Evolutionary conservation across 345 rosid species (phyloP), one percentile per base, ranked within the genome.

Genomic region (Murraya koenigii): DNA sequence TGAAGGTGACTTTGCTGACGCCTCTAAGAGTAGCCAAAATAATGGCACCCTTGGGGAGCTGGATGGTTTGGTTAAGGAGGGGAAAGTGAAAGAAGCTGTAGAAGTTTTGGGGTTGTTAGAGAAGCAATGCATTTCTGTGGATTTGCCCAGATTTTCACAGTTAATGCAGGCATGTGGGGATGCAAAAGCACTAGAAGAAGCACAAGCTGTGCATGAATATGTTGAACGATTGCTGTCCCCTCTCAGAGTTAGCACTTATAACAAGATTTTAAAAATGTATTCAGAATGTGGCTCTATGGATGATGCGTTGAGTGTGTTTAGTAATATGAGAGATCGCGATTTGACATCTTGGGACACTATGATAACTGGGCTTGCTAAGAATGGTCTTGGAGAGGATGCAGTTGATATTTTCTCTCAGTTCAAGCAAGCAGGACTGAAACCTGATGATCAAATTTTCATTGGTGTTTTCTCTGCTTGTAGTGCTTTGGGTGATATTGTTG

Each of bases 311-410:
- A 66, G 62, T 23, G 90, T 89, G 13, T 90, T 95, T 22, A 79
- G 89, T 65, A 76, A 75, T 66, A 91, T 95, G 97, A 71, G 75
- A 25, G 84, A 70, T 75, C 90, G 81, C 55, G 83, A 84, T 85
- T 79, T 86, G 84, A 82, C 88, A 28, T 81, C 94, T 44, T 95
- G 94, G 97, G 84, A 86, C 66, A 82, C 66, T 28, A 84, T 93
- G 84, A 92, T 91, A 69, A 86, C 84, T 74, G 81, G 97, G 84
- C 84, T 95, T n/a, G 91, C 92, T 2, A 90, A 85, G 82, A 88
- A 84, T 78, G 99, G 88, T 35, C 78, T 82, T 10, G 98, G 93
- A 77, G 97, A 95, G 87, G 96, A 95, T 66, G 94, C 93, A 49
- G 82, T 95, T 59, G 96, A 95, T 74, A 78, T 92, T 76, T 93